Evolutionary conservation across 148 eudicot species (phyloP).

Genomic region (Chenopodium quinoa): DNA sequence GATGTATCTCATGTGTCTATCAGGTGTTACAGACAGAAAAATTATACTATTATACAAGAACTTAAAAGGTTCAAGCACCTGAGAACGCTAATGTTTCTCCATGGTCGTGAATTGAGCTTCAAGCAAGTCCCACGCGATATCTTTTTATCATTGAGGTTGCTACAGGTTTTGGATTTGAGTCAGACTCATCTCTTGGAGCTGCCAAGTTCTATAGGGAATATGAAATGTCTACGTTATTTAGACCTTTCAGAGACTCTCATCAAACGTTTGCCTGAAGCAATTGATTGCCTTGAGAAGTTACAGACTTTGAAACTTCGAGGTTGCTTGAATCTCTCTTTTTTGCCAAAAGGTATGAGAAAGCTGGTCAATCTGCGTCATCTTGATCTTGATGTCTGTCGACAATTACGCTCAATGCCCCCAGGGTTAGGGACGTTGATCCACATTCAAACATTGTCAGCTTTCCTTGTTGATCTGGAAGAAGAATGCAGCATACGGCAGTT

Average conservation of each 20-base stretch:
- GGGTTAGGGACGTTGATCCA: constrained; percentile 28
- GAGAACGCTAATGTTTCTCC: constrained; percentile 18
- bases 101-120: neutral
- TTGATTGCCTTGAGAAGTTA: constrained; percentile 10
- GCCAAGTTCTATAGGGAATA: constrained; percentile 25
- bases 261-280: constrained; percentile 20
- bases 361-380: constrained; percentile 28
- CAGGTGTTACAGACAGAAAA: neutral
- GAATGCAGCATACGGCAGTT: constrained; percentile 32
- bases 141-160: constrained; percentile 11
- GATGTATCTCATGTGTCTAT: constrained; percentile 14
- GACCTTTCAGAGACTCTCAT: constrained; percentile 32
- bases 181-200: constrained; percentile 26
- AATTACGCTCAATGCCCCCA: constrained; percentile 28
- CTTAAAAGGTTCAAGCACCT: constrained; percentile 8
- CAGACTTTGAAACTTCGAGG: constrained; percentile 31
- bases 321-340: constrained; percentile 18
- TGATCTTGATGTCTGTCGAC: constrained; percentile 30
- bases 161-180: constrained; percentile 30
- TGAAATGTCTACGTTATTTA: constrained; percentile 25
- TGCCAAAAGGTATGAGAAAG: constrained; percentile 30
- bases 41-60: neutral
- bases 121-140: constrained; percentile 25
- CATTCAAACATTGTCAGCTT: constrained; percentile 31
- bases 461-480: constrained; percentile 30